phyloP scores from a whole-genome alignment of 768 basidiomycete species.

The Boletus fagicola region DNA sequence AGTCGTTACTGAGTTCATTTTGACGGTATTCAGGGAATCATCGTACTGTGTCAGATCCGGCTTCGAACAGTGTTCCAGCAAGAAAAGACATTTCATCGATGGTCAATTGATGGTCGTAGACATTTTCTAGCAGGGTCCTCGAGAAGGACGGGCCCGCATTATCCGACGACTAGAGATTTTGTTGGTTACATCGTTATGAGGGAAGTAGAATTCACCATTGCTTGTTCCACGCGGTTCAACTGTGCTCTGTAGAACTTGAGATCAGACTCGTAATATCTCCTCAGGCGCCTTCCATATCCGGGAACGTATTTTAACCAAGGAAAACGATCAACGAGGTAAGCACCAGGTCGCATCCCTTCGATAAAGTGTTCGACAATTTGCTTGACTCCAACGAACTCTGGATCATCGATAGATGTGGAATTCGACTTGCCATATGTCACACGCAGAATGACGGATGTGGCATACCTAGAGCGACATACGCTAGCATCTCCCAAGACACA shows the following conservation, averaged over 20 bases:
- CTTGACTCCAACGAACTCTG: constrained; percentile 20
- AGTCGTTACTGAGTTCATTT: background rate
- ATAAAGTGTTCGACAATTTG: constrained; percentile 28
- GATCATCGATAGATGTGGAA: constrained; percentile 21
- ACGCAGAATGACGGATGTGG: constrained; percentile 26
- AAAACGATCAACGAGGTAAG: constrained; percentile 36
- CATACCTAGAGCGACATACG: constrained; percentile 20
- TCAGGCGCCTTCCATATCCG: constrained; percentile 54
- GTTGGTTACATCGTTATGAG: background rate
- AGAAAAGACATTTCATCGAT: constrained; percentile 56
- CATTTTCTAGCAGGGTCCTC: constrained; percentile 51
- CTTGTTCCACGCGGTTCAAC: constrained; percentile 41
- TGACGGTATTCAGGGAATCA: no score
- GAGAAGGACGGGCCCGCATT: constrained; percentile 41
- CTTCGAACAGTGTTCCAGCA: constrained; percentile 59
- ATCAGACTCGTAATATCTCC: constrained; percentile 50
- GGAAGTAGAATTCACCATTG: constrained; percentile 36
- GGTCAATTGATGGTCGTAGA: constrained; percentile 46
- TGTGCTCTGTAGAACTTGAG: constrained; percentile 49
- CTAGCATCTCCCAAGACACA: background rate
- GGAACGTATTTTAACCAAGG: constrained; percentile 47
- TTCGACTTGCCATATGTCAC: constrained; percentile 27
- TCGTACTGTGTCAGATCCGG: constrained; percentile 54
- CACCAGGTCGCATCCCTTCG: constrained; percentile 31
- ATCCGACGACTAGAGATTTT: constrained; percentile 7